Conservation (phyloP, 257 asterid genomes). For the Nicotiana paniculata region DNA sequence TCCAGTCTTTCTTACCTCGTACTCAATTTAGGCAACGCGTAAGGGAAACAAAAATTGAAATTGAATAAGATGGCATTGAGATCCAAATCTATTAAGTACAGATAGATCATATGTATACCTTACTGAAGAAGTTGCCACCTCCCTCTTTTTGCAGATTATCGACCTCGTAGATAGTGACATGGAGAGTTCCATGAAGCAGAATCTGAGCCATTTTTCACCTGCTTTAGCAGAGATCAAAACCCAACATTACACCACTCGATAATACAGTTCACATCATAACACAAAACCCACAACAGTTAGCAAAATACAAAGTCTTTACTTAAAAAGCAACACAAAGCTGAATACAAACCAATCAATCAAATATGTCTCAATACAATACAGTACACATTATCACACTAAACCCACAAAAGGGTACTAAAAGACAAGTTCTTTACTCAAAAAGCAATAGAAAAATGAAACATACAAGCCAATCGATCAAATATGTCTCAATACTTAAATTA, state of each 20-base stretch:
- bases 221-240: neutral
- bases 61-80: neutral
- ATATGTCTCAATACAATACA: neutral
- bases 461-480: neutral
- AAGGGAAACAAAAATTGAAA: neutral
- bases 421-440: neutral
- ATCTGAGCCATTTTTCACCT: slow-evolving; percentile 32
- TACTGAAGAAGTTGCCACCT: slow-evolving; percentile 26
- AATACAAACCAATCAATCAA: neutral
- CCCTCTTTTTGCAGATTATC: slow-evolving; percentile 19
- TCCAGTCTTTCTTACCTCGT: neutral
- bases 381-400: too few species aligned
- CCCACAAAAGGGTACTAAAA: neutral
- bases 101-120: slow-evolving; percentile 11
- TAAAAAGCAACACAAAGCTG: neutral
- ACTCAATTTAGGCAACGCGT: neutral
- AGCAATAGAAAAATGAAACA: neutral
- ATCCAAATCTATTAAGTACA: neutral
- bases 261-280: neutral
- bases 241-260: neutral
- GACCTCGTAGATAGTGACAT: slow-evolving; percentile 39
- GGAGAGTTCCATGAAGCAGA: slow-evolving; percentile 43
- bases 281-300: neutral
- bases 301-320: neutral
- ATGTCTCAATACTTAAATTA: neutral